These are phyloP conservation scores for Mimosa bimucronata DNA, from an alignment of 306 rosid species.

Conservation along the genomic window DNA sequence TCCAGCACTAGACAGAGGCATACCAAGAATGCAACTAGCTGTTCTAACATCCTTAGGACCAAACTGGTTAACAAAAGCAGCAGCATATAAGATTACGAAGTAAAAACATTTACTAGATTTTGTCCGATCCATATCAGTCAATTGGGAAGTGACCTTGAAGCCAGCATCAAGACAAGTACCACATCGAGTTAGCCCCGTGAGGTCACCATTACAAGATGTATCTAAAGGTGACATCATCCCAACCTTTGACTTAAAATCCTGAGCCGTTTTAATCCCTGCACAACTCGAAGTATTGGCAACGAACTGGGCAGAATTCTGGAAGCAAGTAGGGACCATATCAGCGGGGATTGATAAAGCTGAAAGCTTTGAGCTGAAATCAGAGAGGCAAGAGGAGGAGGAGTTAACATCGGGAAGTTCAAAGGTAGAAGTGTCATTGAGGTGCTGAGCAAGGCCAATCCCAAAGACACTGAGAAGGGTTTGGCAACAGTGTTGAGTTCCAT, in stretches of 20 bases:
- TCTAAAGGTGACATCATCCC: constrained; percentile 45
- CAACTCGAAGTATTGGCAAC: constrained; percentile 52
- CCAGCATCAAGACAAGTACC: constrained; percentile 59
- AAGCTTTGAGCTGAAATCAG: constrained; percentile 47
- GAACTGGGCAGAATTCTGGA: constrained; percentile 53
- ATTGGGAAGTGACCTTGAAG: constrained; percentile 39
- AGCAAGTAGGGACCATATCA: constrained; percentile 49
- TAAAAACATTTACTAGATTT: constrained; percentile 56
- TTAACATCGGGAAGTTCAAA: constrained; percentile 56
- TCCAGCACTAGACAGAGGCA: constrained; percentile 49
- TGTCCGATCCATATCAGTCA: constrained; percentile 40
- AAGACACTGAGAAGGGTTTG: constrained; percentile 63
- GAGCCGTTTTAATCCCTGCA: constrained; percentile 56
- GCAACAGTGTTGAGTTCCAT: constrained; percentile 53
- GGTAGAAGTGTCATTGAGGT: constrained; percentile 55
- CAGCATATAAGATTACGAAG: constrained; percentile 58
- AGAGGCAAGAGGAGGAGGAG: constrained; percentile 63
- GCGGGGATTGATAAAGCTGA: constrained; percentile 44
- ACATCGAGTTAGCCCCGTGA: constrained; percentile 45
- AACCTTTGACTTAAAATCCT: constrained; percentile 55
- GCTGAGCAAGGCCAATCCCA: constrained; percentile 68
- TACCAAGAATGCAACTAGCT: constrained; percentile 58
- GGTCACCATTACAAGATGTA: constrained; percentile 54
- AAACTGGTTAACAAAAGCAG: constrained; percentile 56
- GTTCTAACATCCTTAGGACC: constrained; percentile 64